Base-by-base conservation (phyloP, 805 yeast genomes). In the Candida silvicultrix region DNA sequence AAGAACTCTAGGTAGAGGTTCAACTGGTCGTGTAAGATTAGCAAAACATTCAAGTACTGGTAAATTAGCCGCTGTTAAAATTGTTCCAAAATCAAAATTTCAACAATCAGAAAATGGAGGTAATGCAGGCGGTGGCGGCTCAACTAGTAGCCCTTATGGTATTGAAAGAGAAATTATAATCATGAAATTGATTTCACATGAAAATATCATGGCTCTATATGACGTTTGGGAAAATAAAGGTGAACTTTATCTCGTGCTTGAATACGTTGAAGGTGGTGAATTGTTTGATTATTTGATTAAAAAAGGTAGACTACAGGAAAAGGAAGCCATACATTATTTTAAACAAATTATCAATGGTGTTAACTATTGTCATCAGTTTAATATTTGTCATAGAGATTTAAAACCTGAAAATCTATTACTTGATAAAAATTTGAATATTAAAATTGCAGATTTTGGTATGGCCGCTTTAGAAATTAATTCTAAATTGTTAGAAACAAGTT, bases 361-460 rank as follows among this genome's bases (percentile, higher is more conserved):
- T 34, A 81, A 80, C 44, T 87, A 88, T 66, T 83, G 94, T 61
- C 96, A 88, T 61, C 85, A 85, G 50, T 80, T 87, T 62, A 87
- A 87, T 62, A 87, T 88, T 56, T 89, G 95, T 49, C 96, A 88
- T 64, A 81, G 96, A 50, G 96, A 88, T 62, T 72, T 88, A 57
- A 85, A 85, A 59, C 95, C 95, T 2, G 95, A 85, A 60, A 85
- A 85, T 67, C 66, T 85, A 55, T 66, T 85, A 38, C 70, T 90
- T 38, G 98, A 90, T 68, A 82, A 83, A 60, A 77, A 88, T 62
- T 79, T 83, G 51, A 89, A 89, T 64, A 90, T 94, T 64, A 94
- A 94, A 65, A 89, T 94, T 54, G 99, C 99, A 10, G 99, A 94
- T 67, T 94, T 94, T 63, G 99, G 99, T 31, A 94, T 94, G 99